Base-by-base conservation (phyloP, 2,329 filamentous ascomycete genomes). In the Calonectria henricotiae region DNA sequence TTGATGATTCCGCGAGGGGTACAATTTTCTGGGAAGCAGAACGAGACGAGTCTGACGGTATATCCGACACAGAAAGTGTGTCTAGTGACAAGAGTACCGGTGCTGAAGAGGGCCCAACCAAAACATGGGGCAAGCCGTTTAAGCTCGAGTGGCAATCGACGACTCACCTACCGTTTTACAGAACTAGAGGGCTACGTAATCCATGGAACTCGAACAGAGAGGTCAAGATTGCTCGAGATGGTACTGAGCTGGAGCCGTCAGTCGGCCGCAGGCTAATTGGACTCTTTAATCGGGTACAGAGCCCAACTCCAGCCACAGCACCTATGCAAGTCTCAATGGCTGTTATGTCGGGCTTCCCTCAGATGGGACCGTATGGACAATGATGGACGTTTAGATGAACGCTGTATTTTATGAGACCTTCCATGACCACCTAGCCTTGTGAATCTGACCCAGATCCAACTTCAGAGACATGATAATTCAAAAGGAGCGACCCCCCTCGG, bases 11-110 rank as follows among this genome's bases (percentile, higher is more conserved):
- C 4, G 93, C 94, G 0, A 89, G 96, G n/a, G 96, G 96, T 0
- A 98, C 95, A 0, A 98, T 98, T 46, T 98, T 98, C 78, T 98
- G 96, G 96, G 96, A 98, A 81, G 92, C 92, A 7, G 92, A 96
- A 61, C 82, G 86, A 37, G 89, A 89, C 0, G 90, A 91, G 1
- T 78, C 80, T 1, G 81, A 82, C 51, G 86, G 83, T 9, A 84
- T 84, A 23, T 76, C 76, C 4, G 87, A 88, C n/a, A 86, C 86
- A 5, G 82, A 83, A 30, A 82, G 80, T 43, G 83, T 74, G 1
- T 76, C 74, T 12, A 86, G 84, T 70, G 78, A 79, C 62, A 82
- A 79, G 72, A 84, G 83, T 77, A 79, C 83, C 35, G 77, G 81
- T 1, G 83, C 83, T n/a, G 86, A 87, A 65, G 80, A 82, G 17